A percentile compares a stretch with the other conserved stretches of the same genome.
Conservation (phyloP, 75 land plant species). For the Gnetum montanum region DNA sequence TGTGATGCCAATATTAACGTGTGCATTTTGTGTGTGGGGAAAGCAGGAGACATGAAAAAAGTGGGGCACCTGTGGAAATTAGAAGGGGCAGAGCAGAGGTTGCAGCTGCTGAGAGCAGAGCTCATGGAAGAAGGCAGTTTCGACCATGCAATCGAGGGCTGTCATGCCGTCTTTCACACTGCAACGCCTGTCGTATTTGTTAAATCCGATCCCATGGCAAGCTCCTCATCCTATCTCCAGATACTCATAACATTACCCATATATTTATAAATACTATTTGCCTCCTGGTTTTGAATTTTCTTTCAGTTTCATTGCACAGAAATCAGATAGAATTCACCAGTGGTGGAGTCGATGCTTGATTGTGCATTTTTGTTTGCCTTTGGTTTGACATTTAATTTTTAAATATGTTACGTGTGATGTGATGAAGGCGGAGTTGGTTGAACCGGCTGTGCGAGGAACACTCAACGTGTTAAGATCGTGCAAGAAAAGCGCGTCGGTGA, state of each 20-base stretch:
- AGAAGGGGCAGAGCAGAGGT: conserved; percentile 66
- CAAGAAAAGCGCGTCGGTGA: conserved; percentile 51
- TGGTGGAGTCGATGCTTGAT: too few species aligned
- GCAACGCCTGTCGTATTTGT: conserved; percentile 54
- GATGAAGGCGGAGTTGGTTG: conserved; percentile 69
- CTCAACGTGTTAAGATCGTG: conserved; percentile 87
- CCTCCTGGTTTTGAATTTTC: too few species aligned
- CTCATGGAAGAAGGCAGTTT: conserved; percentile 71
- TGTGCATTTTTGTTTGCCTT: too few species aligned
- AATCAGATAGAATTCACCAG: too few species aligned
- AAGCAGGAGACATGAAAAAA: conserved; percentile 48
- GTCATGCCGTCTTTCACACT: conserved; percentile 81
- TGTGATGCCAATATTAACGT: too few species aligned
- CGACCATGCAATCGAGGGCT: conserved; percentile 58
- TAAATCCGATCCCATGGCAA: conserved; percentile 53
- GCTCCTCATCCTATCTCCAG: too few species aligned
- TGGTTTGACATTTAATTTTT: too few species aligned
- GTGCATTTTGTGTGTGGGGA: too few species aligned
- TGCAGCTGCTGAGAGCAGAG: conserved; percentile 49
- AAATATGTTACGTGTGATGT: too few species aligned
- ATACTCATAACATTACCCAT: too few species aligned
- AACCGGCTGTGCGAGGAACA: conserved; percentile 80
- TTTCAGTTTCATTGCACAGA: too few species aligned
- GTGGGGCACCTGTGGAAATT: conserved; percentile 42
- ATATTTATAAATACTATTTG: too few species aligned